Percentiles rank a stretch among this genome's conserved stretches.
Evolutionary conservation across 2,329 filamentous ascomycete species (phyloP).

Genomic region (Trichoderma sp.): DNA sequence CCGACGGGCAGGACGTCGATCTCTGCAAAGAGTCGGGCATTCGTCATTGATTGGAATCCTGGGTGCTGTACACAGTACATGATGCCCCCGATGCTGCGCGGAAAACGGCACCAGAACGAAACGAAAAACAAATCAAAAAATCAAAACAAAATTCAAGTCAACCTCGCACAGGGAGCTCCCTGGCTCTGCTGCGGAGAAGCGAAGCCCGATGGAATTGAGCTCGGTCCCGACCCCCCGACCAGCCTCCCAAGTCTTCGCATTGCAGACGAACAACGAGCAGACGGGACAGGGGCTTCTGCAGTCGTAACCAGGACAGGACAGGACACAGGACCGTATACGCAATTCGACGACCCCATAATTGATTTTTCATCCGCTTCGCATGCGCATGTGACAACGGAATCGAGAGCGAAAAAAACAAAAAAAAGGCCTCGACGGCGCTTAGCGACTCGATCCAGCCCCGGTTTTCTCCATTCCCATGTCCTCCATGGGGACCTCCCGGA

Average conservation of each 20-base stretch:
- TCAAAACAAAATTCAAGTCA: neutral
- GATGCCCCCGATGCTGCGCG: no score
- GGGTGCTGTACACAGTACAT: no score
- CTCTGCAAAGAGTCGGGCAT: neutral
- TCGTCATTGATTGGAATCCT: neutral
- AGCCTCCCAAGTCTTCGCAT: neutral
- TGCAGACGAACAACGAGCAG: neutral
- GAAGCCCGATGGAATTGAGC: neutral
- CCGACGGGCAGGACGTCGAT: neutral
- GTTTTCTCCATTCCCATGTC: neutral
- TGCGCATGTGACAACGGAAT: constrained; percentile 7
- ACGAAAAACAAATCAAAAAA: neutral
- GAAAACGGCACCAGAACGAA: no score
- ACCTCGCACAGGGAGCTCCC: neutral
- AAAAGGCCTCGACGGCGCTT: constrained; percentile 1
- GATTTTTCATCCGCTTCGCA: neutral
- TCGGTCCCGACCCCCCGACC: neutral
- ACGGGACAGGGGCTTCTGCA: neutral
- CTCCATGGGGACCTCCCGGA: neutral
- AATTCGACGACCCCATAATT: neutral
- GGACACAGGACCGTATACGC: no score
- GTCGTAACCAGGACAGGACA: no score
- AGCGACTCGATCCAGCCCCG: neutral
- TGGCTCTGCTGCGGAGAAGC: neutral
- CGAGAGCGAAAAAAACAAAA: neutral